phyloP scores from a whole-genome alignment of 495 filamentous ascomycete genomes.

The Xylaria flabelliformis region DNA sequence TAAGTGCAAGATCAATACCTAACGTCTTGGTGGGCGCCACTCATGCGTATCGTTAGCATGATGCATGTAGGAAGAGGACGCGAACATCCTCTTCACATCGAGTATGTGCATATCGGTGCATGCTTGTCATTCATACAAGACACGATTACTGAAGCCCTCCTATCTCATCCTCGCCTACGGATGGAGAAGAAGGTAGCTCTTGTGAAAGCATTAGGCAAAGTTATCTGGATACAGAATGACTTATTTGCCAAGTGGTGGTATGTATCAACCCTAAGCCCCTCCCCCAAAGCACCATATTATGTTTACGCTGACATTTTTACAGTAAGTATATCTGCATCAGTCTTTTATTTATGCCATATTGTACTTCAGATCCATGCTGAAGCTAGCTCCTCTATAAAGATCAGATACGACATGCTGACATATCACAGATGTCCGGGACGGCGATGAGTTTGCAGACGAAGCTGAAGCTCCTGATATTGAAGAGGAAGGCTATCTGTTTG shows the following conservation, averaged over 20 bases:
- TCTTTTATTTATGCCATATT: neutral
- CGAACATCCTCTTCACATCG: conserved; percentile 69
- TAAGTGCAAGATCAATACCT: conserved; percentile 28
- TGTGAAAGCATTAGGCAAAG: conserved; percentile 66
- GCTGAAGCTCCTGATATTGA: conserved; percentile 63
- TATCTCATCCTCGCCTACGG: conserved; percentile 69
- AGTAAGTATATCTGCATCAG: conserved; percentile 20
- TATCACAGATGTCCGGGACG: conserved; percentile 63
- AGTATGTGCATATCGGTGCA: conserved; percentile 77
- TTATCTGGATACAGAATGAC: conserved; percentile 79
- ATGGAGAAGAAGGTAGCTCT: conserved; percentile 70
- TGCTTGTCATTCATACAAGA: conserved; percentile 74
- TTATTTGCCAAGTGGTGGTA: conserved; percentile 73
- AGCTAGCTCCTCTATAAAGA: neutral
- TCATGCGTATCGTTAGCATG: conserved; percentile 48
- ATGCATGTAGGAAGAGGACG: conserved; percentile 74
- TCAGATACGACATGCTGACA: neutral
- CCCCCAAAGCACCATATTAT: neutral
- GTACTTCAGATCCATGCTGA: neutral
- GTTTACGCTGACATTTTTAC: conserved; percentile 5
- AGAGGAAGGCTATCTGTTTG: conserved; percentile 64
- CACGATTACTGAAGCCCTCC: conserved; percentile 73
- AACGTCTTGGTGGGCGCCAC: neutral
- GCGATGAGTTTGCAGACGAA: conserved; percentile 71
- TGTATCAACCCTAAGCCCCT: neutral